Percentiles rank a stretch among this genome's conserved stretches.
Conservation (phyloP, 352 stramenopile species). For the Phytophthora sp. region DNA sequence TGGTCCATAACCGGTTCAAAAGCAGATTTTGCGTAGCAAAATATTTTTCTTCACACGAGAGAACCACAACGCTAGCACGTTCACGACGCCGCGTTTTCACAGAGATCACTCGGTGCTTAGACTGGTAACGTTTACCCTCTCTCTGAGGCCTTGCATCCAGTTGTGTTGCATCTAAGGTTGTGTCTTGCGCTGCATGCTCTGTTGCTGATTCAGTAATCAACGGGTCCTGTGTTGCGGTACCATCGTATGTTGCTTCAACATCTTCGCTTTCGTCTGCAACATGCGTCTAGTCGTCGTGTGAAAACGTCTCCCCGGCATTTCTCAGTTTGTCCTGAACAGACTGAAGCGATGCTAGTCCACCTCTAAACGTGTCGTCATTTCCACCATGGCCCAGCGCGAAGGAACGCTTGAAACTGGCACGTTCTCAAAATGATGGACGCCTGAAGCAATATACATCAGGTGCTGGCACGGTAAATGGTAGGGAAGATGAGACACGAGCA, state of each 20-base stretch:
- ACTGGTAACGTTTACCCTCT: not conserved
- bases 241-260: slow-evolving; percentile 2
- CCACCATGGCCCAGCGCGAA: not conserved
- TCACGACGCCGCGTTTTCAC: slow-evolving; percentile 5
- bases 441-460: slow-evolving; percentile 9
- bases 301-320: not conserved
- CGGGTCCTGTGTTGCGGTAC: no score
- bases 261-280: not conserved
- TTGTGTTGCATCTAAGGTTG: no score
- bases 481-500: slow-evolving; percentile 11
- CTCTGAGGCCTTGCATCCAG: no score
- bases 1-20: slow-evolving; percentile 14
- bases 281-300: slow-evolving; percentile 1
- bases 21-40: slow-evolving; percentile 1
- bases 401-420: slow-evolving; percentile 3
- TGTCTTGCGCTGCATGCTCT: no score
- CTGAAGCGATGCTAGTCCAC: not conserved
- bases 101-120: slow-evolving; percentile 1
- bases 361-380: slow-evolving; percentile 3
- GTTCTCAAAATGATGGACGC: not conserved
- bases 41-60: slow-evolving; percentile 18
- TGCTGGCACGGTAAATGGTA: slow-evolving; percentile 15
- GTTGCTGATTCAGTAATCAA: no score
- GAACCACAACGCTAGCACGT: slow-evolving; percentile 1
- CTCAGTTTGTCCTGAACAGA: slow-evolving; percentile 2